Evolutionary conservation across 306 rosid species (phyloP), one percentile per base, ranked within the genome.

Genomic region (Begonia fuchsioides): DNA sequence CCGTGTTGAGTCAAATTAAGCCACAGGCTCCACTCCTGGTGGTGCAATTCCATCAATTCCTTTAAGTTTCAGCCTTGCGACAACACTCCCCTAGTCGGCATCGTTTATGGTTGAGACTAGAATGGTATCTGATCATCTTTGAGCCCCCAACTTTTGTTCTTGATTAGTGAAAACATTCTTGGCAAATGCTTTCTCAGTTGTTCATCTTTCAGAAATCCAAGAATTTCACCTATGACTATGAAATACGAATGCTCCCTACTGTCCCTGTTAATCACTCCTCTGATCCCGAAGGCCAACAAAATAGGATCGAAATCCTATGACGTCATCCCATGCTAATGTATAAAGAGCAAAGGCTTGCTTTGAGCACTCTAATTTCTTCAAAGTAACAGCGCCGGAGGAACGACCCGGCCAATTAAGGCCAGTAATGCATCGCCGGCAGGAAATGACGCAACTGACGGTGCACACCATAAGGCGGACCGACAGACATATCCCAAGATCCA

Each of bases 1-100:
- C 67, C 70, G 62, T 67, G 69, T 71, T 67, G 75, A 76, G 78
- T 76, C 82, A 71, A 76, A 71, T 68, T 71, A 69, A 61, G 82
- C 46, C 64, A 53, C 57, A 70, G 39, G 64, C 64, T 64, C 57
- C 56, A 64, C 63, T 59, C 70, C 50, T 63, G n/a, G 44, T 40
- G 44, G 44, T 40, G 44, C n/a, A n/a, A n/a, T n/a, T n/a, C n/a
- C n/a, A n/a, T n/a, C n/a, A n/a, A n/a, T n/a, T n/a, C n/a, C n/a
- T n/a, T n/a, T n/a, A n/a, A n/a, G n/a, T n/a, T n/a, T n/a, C n/a
- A n/a, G n/a, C n/a, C n/a, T n/a, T n/a, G n/a, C n/a, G n/a, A n/a
- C n/a, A n/a, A n/a, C n/a, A n/a, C n/a, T n/a, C n/a, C 26, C 26
- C 26, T 19, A 19, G 26, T 19, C 26, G 26, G 3, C 26, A 19